phyloP scores from a whole-genome alignment of 2,329 filamentous ascomycete species.

The Beauveria bassiana region DNA sequence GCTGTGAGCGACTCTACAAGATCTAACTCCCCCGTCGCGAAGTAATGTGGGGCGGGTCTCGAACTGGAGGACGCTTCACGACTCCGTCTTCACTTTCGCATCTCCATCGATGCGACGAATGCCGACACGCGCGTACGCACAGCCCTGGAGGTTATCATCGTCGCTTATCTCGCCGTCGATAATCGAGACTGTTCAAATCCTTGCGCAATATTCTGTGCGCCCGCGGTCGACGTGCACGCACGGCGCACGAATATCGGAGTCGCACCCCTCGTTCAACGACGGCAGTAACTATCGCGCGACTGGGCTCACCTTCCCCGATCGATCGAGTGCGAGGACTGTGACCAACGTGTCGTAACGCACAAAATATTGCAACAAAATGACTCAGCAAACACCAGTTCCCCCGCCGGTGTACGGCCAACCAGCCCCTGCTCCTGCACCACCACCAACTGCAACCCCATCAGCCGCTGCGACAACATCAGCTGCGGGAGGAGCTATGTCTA shows the following conservation, averaged over 20 bases:
- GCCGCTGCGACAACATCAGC: conserved; percentile 24
- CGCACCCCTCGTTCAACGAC: background rate
- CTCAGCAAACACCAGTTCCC: conserved; percentile 7
- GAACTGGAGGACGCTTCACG: background rate
- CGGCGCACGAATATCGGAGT: background rate
- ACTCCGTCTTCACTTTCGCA: background rate
- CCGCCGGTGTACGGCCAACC: conserved; percentile 19
- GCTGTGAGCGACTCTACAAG: background rate
- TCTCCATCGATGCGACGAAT: background rate
- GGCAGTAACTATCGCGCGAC: background rate
- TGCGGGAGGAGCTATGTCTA: conserved; percentile 50
- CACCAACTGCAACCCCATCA: conserved; percentile 18
- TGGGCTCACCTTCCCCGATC: background rate
- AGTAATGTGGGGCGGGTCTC: background rate
- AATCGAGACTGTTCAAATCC: background rate
- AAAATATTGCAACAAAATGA: background rate
- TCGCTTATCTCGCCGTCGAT: background rate
- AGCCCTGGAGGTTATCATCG: background rate
- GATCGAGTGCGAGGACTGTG: background rate
- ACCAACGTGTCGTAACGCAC: too few relatives aligned
- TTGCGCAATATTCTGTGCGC: background rate
- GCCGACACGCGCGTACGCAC: background rate
- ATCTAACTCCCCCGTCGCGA: background rate
- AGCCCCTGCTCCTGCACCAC: conserved; percentile 25
- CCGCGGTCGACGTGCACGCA: background rate